These are phyloP conservation scores for Crithidia brevicula DNA, from an alignment of 208 protist species.

Conservation along the genomic window DNA sequence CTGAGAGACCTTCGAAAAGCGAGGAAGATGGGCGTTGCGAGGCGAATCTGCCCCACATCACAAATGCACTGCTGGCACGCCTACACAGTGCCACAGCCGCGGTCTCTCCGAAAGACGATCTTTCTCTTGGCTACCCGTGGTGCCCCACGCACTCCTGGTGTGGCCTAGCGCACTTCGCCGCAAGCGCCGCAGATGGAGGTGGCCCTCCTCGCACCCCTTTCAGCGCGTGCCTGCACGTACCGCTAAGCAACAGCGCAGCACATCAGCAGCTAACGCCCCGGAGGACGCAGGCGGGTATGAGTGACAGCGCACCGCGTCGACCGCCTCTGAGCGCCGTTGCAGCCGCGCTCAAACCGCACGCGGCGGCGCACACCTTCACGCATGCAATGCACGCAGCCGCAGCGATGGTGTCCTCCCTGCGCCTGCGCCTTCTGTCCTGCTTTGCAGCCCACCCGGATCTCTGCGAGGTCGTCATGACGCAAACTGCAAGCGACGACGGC, in stretches of 20 bases:
- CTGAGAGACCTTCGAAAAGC: background rate
- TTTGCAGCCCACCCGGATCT: constrained; percentile 50
- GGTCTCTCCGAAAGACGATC: background rate
- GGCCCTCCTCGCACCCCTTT: background rate
- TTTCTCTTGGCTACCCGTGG: constrained; percentile 19
- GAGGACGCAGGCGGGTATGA: background rate
- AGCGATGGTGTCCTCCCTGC: constrained; percentile 68
- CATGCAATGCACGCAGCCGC: constrained; percentile 54
- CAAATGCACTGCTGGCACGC: background rate
- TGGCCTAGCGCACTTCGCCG: constrained; percentile 15
- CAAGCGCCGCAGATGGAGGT: background rate
- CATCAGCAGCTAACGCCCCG: constrained; percentile 1
- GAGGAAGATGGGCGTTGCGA: background rate
- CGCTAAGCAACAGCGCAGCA: constrained; percentile 19
- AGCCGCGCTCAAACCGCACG: constrained; percentile 25
- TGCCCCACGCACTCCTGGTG: constrained; percentile 55
- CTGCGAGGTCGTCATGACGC: constrained; percentile 37
- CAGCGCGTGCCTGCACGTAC: constrained; percentile 19
- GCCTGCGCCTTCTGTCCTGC: constrained; percentile 65
- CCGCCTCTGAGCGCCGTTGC: constrained; percentile 22
- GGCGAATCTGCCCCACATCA: too few relatives aligned
- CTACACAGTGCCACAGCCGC: background rate
- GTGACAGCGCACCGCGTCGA: background rate
- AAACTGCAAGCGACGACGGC: constrained; percentile 22
- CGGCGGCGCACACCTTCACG: constrained; percentile 33